Base-by-base conservation (phyloP, 352 stramenopile genomes). In the Phytophthora colocasiae region DNA sequence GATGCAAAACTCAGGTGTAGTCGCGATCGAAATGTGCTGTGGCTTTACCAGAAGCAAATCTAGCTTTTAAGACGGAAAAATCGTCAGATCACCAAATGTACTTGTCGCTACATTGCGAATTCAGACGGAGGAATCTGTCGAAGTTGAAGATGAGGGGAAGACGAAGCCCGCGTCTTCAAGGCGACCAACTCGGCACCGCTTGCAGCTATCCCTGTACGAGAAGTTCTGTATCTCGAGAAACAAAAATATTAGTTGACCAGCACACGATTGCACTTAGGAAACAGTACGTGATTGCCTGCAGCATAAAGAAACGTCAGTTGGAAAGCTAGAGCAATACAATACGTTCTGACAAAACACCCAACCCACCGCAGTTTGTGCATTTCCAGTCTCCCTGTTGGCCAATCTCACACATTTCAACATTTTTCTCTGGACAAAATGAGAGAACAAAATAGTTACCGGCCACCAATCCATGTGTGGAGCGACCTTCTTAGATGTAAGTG, bases 391-490 rank as follows among this genome's bases (percentile, higher is more conserved):
- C 84, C 84, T 92, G 66, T 32, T 51, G 31, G 58, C 24, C 38
- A 61, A 31, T 51, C 57, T 62, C 58, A 62, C 44, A 71, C 32
- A 29, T 57, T 53, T 53, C 38, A 71, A 56, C 50, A 49, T 27
- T 60, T 31, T 29, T 61, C 29, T 52, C 22, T 4, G 62, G 22
- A 38, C 8, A 11, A 61, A 64, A 54, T 32, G 60, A 43, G 45
- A 62, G 27, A 6, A 38, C 54, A 9, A 66, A 66, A 34, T 46
- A 61, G 40, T 63, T 80, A 92, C 84, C 68, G 84, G 84, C 81
- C 84, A 91, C 84, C 84, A 92, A 49, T 87, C 72, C 84, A 92
- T 92, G 70, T 92, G 84, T 4, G 84, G 78, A 34, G 78, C 78
- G 22, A 80, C 39, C 54, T 86, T 87, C 63, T 82, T 81, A 10